phyloP scores from a whole-genome alignment of 208 protist genomes.

The Crithidia bombi region DNA sequence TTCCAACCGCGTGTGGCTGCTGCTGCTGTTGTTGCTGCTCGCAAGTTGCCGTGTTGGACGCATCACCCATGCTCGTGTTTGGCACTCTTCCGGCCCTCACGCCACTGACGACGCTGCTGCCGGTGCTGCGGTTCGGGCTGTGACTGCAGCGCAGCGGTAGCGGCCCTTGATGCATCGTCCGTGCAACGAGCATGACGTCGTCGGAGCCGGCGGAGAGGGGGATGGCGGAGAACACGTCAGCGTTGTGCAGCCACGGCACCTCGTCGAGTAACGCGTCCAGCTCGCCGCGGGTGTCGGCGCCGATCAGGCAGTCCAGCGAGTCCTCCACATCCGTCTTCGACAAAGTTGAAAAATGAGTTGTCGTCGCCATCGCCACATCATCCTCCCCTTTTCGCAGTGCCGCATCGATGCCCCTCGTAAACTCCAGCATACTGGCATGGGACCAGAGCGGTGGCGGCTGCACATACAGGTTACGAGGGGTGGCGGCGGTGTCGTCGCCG shows the following conservation, averaged over 20 bases:
- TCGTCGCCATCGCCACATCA: background rate
- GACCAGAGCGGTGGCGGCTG: too few species aligned
- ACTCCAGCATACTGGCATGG: too few species aligned
- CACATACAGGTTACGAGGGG: too few species aligned
- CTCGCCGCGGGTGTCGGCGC: constrained; percentile 34
- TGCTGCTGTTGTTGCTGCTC: background rate
- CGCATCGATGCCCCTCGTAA: background rate
- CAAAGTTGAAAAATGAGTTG: background rate
- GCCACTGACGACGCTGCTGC: constrained; percentile 5
- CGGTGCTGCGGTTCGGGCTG: background rate
- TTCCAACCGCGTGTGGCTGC: background rate
- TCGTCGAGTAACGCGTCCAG: constrained; percentile 44
- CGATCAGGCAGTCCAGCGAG: constrained; percentile 37
- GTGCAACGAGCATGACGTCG: constrained; percentile 64
- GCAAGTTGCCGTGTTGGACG: background rate
- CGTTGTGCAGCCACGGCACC: constrained; percentile 74
- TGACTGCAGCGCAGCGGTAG: too few species aligned
- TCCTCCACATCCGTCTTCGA: constrained; percentile 9
- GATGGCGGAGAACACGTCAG: constrained; percentile 68
- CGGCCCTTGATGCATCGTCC: background rate
- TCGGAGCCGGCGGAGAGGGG: constrained; percentile 52
- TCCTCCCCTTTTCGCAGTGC: background rate
- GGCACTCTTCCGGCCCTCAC: background rate
- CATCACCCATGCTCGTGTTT: background rate
- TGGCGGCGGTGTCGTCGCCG: background rate